Base-by-base conservation (phyloP, 2,329 filamentous ascomycete species). In the Intubia oerlemansii region DNA sequence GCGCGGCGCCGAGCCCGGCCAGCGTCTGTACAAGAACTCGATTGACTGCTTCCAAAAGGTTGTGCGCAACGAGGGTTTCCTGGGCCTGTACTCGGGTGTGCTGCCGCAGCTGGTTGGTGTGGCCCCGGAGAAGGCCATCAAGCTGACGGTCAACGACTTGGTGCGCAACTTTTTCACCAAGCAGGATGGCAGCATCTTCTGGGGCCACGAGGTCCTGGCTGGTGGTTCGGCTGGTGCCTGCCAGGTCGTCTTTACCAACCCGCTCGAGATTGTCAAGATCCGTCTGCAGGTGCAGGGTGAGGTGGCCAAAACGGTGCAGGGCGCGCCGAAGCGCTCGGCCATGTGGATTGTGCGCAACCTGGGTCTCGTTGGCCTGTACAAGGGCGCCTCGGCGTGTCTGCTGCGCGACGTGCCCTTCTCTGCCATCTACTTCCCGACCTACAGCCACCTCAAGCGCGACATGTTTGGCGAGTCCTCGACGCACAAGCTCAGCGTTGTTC, bases 71-170 rank as follows among this genome's bases (percentile, higher is more conserved):
- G 88, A 98, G 53, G 88, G 88, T 32, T 64, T 91, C 50, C 63
- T 61, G 22, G 88, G 88, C 14, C 54, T 98, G 28, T 98, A 98
- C 57, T 91, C 85, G 28, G 88, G 88, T 46, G 81, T 98, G 13
- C 51, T 93, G 29, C 88, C 88, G 9, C 88, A 98, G 58, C 65
- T 98, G 25, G 80, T 98, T 37, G 88, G 88, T 50, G 88, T 98
- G 25, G 88, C 88, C n/a, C 88, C 88, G 2, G 88, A 98, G 51
- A 98, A 98, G 61, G 88, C 88, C 41, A 98, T 98, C 57, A 98
- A 98, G 59, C 68, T 98, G 37, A 98, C 88, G 0, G 84, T 98
- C 44, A 98, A 98, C 52, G 88, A 98, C 47, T 54, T 98, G 31
- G 81, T 90, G 14, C 74, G 88, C 44, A 62, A 66, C 7, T 62